phyloP scores from a whole-genome alignment of 1,284 basidiomycete genomes.

The Inonotus obliquus region DNA sequence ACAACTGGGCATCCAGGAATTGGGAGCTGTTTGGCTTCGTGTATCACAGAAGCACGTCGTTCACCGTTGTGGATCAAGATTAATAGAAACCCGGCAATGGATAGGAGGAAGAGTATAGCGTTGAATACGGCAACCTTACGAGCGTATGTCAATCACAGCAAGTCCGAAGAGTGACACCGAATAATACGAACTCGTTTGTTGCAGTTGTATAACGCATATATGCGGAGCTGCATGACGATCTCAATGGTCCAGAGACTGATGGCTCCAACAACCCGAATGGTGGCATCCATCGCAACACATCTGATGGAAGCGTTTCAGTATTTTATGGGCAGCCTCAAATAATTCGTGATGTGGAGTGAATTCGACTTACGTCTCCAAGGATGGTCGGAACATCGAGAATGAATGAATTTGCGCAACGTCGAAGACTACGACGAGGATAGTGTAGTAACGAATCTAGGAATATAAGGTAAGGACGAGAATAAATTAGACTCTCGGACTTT shows the following conservation, averaged over 20 bases:
- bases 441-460: conserved; percentile 39
- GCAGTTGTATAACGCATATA: conserved; percentile 35
- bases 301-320: conserved; percentile 19
- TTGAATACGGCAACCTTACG: conserved; percentile 31
- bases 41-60: conserved; percentile 30
- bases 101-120: conserved; percentile 31
- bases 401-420: conserved; percentile 39
- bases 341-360: neutral
- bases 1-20: conserved; percentile 40
- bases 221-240: conserved; percentile 38
- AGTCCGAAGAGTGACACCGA: neutral
- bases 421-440: conserved; percentile 34
- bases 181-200: conserved; percentile 30
- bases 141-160: neutral
- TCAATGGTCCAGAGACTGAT: conserved; percentile 39
- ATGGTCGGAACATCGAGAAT: conserved; percentile 22
- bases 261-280: conserved; percentile 35
- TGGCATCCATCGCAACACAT: conserved; percentile 35
- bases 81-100: conserved; percentile 35
- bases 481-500: too few species aligned
- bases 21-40: conserved; percentile 31
- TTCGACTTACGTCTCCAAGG: conserved; percentile 9
- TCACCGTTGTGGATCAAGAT: conserved; percentile 35
- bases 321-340: too few species aligned
- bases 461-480: neutral